Percentiles rank a stretch among this genome's conserved stretches.
These are phyloP conservation scores for Aspergillus sp. DNA, from an alignment of 2,329 filamentous ascomycete species.

Conservation along the genomic window DNA sequence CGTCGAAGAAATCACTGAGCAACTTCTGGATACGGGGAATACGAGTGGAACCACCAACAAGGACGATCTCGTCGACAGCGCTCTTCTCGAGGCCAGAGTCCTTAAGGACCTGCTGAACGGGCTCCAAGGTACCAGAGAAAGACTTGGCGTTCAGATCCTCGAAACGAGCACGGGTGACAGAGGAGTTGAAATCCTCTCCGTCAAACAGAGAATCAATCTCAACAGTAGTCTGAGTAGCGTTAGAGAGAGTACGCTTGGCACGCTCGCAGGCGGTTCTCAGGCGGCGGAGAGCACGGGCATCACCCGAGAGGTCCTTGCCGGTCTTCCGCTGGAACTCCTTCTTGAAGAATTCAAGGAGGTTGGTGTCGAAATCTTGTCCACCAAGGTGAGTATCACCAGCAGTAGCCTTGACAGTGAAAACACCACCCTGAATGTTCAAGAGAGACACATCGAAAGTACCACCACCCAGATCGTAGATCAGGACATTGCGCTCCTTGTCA, in stretches of 20 bases:
- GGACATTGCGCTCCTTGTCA: slow-evolving; percentile 96
- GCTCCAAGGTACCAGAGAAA: slow-evolving; percentile 90
- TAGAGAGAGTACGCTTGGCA: slow-evolving; percentile 98
- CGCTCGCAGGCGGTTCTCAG: slow-evolving; percentile 98
- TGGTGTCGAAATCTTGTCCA: slow-evolving; percentile 95
- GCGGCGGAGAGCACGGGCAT: slow-evolving; percentile 90
- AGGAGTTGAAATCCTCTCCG: slow-evolving; percentile 94
- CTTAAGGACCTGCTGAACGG: slow-evolving; percentile 95
- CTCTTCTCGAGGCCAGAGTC: slow-evolving; percentile 85
- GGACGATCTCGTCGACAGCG: slow-evolving; percentile 95
- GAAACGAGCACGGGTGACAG: slow-evolving; percentile 98
- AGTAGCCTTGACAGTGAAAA: slow-evolving; percentile 98
- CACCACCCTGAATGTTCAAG: slow-evolving; percentile 97
- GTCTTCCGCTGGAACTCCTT: slow-evolving; percentile 86
- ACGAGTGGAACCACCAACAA: slow-evolving; percentile 98
- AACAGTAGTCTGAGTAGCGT: slow-evolving; percentile 93
- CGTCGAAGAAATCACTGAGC: slow-evolving; percentile 97
- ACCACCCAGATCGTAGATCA: slow-evolving; percentile 99
- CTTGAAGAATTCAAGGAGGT: slow-evolving; percentile 94
- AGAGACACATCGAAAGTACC: slow-evolving; percentile 99
- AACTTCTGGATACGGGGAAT: slow-evolving; percentile 99
- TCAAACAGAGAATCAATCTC: slow-evolving; percentile 99
- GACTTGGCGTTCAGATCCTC: slow-evolving; percentile 97
- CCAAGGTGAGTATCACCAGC: slow-evolving; percentile 96
- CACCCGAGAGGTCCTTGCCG: slow-evolving; percentile 75